phyloP scores from a whole-genome alignment of 805 yeast genomes.

The Ogataea allantospora region DNA sequence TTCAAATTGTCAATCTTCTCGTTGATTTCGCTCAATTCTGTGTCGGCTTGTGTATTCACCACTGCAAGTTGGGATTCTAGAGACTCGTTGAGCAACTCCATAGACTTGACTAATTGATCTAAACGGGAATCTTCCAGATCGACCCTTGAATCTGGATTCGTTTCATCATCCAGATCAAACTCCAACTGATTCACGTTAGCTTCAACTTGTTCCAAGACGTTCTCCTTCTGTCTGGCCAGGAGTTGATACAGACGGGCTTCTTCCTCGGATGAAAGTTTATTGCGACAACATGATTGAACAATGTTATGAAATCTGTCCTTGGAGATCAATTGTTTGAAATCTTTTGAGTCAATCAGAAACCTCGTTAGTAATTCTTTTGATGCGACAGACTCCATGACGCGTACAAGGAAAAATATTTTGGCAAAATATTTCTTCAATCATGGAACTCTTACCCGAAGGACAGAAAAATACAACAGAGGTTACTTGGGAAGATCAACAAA shows the following conservation, averaged over 20 bases:
- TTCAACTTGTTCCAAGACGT: constrained; percentile 12
- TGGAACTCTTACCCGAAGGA: constrained; percentile 50
- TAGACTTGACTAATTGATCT: constrained; percentile 17
- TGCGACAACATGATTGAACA: constrained; percentile 12
- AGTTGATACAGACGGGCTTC: constrained; percentile 18
- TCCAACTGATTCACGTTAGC: constrained; percentile 13
- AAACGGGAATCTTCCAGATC: constrained; percentile 21
- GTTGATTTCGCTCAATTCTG: constrained; percentile 21
- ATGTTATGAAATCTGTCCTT: constrained; percentile 19
- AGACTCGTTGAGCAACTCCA: constrained; percentile 30
- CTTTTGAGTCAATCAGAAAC: constrained; percentile 24
- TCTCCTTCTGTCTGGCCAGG: constrained; percentile 18
- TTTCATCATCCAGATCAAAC: constrained; percentile 10
- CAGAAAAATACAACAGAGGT: constrained; percentile 59
- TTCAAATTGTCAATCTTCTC: constrained; percentile 30
- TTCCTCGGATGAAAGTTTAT: constrained; percentile 3
- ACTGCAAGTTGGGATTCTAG: constrained; percentile 27
- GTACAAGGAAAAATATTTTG: neutral
- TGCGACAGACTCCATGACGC: constrained; percentile 10
- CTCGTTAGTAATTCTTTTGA: constrained; percentile 25
- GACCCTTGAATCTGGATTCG: constrained; percentile 5
- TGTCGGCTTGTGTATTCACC: constrained; percentile 19
- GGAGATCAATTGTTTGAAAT: constrained; percentile 24
- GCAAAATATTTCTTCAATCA: constrained; percentile 5
- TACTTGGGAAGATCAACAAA: constrained; percentile 81